Evolutionary conservation across 345 rosid genomes (phyloP).

Genomic region (Garcia nutans): DNA sequence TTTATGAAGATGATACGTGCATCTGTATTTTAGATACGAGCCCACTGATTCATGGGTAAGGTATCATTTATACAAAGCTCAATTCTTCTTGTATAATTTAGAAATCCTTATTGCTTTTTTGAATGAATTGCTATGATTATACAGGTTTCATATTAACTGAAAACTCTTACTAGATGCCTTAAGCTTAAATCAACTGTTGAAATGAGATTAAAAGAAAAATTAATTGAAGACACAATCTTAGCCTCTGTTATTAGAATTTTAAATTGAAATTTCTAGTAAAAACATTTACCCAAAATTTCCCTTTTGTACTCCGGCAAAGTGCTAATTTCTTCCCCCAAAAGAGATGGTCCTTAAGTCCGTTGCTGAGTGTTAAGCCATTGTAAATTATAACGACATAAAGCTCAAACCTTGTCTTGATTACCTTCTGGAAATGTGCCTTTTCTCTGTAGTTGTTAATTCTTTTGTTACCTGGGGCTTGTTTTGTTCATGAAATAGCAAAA

Average conservation of each 20-base stretch:
- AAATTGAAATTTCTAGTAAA: neutral
- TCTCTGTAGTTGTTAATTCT: neutral
- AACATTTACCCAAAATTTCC: neutral
- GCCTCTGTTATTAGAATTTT: neutral
- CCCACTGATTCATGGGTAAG: conserved; percentile 87
- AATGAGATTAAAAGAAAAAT: neutral
- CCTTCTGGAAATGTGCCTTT: neutral
- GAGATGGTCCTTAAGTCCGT: neutral
- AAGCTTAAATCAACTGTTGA: neutral
- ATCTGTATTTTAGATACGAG: conserved; percentile 79
- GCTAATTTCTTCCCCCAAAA: neutral
- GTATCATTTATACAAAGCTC: conserved; percentile 34
- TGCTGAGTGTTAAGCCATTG: neutral
- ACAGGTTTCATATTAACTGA: neutral
- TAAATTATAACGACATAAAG: neutral
- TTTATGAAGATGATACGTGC: conserved; percentile 88
- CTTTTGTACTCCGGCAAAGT: neutral
- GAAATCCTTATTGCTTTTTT: neutral
- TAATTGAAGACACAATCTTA: too few relatives aligned
- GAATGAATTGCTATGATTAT: neutral
- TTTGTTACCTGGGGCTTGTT: neutral
- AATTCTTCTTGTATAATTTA: neutral
- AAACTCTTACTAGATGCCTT: neutral
- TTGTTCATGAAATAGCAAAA: too few relatives aligned
- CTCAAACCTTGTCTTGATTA: neutral